These are phyloP conservation scores for Dactylellina haptotyla DNA, from an alignment of 2,329 filamentous ascomycete species.

Conservation along the genomic window DNA sequence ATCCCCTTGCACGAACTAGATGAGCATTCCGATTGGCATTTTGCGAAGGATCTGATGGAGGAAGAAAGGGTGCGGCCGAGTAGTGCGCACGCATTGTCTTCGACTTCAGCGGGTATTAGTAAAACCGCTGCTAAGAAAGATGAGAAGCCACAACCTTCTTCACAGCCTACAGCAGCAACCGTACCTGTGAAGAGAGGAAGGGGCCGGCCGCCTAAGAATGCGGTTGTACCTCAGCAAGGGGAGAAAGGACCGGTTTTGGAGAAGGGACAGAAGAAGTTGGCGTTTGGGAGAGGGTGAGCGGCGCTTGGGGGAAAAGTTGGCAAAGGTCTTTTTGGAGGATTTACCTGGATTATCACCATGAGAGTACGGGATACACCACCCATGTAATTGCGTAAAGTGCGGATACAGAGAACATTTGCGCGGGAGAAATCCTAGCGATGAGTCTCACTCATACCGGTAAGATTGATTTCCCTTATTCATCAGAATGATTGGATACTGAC, in stretches of 20 bases:
- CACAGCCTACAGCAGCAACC: slow-evolving; percentile 54
- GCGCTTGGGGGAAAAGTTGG: not conserved
- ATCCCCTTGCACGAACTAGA: slow-evolving; percentile 69
- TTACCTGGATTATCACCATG: too few species aligned
- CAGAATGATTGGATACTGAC: too few species aligned
- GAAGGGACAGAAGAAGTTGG: slow-evolving; percentile 71
- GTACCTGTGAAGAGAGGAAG: slow-evolving; percentile 49
- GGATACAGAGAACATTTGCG: too few species aligned
- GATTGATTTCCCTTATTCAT: too few species aligned
- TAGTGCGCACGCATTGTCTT: slow-evolving; percentile 41
- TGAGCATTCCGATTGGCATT: slow-evolving; percentile 93
- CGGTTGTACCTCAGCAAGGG: slow-evolving; percentile 23
- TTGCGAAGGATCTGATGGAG: slow-evolving; percentile 84
- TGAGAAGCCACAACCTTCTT: slow-evolving; percentile 56
- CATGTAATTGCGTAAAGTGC: too few species aligned
- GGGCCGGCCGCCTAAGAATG: slow-evolving; percentile 54
- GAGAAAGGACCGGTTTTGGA: slow-evolving; percentile 62
- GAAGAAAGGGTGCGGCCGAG: slow-evolving; percentile 68
- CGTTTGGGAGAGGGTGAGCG: slow-evolving; percentile 64
- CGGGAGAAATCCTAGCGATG: too few species aligned
- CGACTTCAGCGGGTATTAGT: slow-evolving; percentile 58
- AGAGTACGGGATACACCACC: too few species aligned
- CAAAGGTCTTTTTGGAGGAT: not conserved
- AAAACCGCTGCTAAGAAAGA: slow-evolving; percentile 59
- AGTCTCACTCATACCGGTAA: too few species aligned